A percentile compares a stretch with the other conserved stretches of the same genome.
Conservation (phyloP, 164 flowering plant species). For the Tinospora cordifolia region DNA sequence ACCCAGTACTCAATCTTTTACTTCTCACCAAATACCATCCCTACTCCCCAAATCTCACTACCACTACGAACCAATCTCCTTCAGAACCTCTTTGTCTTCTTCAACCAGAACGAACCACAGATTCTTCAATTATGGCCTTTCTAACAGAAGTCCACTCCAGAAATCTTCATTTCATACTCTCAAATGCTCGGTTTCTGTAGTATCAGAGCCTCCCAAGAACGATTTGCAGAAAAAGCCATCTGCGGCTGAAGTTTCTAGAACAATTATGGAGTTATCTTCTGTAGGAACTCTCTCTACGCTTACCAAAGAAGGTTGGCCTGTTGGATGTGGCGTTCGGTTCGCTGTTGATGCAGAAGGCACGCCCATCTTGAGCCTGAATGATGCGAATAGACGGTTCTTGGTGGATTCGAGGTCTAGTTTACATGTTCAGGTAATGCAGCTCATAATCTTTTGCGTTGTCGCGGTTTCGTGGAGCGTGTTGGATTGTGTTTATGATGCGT, state of each 20-base stretch:
- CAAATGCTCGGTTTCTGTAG: constrained; percentile 58
- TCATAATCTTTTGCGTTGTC: background rate
- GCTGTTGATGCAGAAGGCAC: constrained; percentile 65
- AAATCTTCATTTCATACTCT: constrained; percentile 22
- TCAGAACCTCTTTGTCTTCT: constrained; percentile 11
- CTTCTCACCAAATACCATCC: constrained; percentile 9
- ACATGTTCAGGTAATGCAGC: constrained; percentile 67
- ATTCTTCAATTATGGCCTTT: constrained; percentile 18
- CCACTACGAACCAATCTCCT: constrained; percentile 25
- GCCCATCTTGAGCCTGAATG: constrained; percentile 61
- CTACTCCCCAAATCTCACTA: constrained; percentile 10
- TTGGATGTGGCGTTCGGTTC: constrained; percentile 64
- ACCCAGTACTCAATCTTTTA: constrained; percentile 16
- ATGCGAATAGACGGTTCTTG: constrained; percentile 21
- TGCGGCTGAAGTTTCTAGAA: constrained; percentile 83
- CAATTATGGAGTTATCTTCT: constrained; percentile 72
- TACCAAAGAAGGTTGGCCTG: constrained; percentile 66
- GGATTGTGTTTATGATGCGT: background rate
- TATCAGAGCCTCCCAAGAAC: constrained; percentile 32
- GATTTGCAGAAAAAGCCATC: constrained; percentile 40
- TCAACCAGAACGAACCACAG: constrained; percentile 12
- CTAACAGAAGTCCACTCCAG: constrained; percentile 22
- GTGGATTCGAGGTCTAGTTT: constrained; percentile 50
- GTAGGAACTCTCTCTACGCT: constrained; percentile 66
- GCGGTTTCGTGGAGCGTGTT: background rate